Evolutionary conservation across 148 eudicot species (phyloP), one percentile per base, ranked within the genome.

Genomic region (Dianthus caryophyllus): DNA sequence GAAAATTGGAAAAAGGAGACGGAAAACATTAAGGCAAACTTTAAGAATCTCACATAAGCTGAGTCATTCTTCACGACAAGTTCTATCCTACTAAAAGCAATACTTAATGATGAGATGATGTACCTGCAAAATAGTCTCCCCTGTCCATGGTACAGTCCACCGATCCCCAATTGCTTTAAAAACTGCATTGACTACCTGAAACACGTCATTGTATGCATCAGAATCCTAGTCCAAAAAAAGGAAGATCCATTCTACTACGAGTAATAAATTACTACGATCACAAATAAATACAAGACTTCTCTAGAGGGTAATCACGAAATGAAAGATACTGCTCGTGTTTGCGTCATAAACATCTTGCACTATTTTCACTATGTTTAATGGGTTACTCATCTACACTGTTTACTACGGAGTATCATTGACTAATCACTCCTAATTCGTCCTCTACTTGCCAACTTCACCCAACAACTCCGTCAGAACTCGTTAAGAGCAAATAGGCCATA

Each of bases 141-240:
- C 88, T 52, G 87, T 75, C 97, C 97, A 90, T 60, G 97, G 97
- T 53, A 90, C 97, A 56, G 72, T 84, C 97, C 97, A 90, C 16
- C 85, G 84, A 65, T 83, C 82, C 57, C 88, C 90, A 61, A 80
- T 59, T 30, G 79, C 82, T 66, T 56, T 75, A 77, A 78, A 70
- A 27, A 82, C 72, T 38, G 87, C 77, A 81, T 74, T 78, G 74
- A 68, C 76, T 33, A 74, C 83, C 96, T 90, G 85, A 65, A 69
- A 66, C 33, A 56, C 47, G 2, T 57, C 16, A 39, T 9, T 41
- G 39, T 67, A 31, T 14, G 56, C 60, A 15, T 29, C 38, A 18
- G 5, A 15, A 15, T 38, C 38, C 9, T 13, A 17, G 27, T 12
- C 29, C 15, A 17, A 38, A 13, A 20, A 61, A 38, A 53, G n/a